Base-by-base conservation (phyloP, 2,329 filamentous ascomycete genomes). In the Microdochium bolleyi region DNA sequence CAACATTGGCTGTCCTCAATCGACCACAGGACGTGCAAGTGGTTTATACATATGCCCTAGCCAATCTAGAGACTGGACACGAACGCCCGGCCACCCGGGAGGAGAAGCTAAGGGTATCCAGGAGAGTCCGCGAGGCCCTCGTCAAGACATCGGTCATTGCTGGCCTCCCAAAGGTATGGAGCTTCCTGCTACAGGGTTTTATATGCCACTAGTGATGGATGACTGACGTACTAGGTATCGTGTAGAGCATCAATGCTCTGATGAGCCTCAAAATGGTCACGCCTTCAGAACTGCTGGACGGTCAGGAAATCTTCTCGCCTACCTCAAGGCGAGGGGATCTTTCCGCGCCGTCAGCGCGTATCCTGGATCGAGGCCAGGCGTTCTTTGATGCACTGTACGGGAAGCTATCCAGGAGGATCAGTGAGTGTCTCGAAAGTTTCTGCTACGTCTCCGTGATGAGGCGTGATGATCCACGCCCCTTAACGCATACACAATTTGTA, bases 371-470 rank as follows among this genome's bases (percentile, higher is more conserved):
- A 13, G 77, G 77, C 2, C 67, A 70, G 50, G 54, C 24, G 19
- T 78, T 78, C 62, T 80, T 78, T 58, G 66, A 76, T 52, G 65
- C 60, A 22, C 60, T 78, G 24, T 80, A 80, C 59, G 76, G 75
- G 57, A 77, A 76, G 55, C 66, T 79, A n/a, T 65, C 72, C 8
- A 64, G 63, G 54, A 65, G 73, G 11, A 69, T 78, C 51, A 76
- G 34, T 38, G 16, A 38, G 34, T 38, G 14, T 19, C 14, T 16
- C 34, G 11, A 14, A 5, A 19, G 5, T 19, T 14, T 38, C 7
- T 38, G 34, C 11, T 30, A 11, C 11, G 5, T 30, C 11, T 30
- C 27, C 27, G 27, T 30, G 27, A 11, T 30, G 5, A 30, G 11
- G 11, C 27, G 11, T n/a, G n/a, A n/a, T n/a, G 30, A 14, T 34